Evolutionary conservation across 129 eudicot genomes (phyloP), one percentile per base, ranked within the genome.

Genomic region (Dittrichia graveolens): DNA sequence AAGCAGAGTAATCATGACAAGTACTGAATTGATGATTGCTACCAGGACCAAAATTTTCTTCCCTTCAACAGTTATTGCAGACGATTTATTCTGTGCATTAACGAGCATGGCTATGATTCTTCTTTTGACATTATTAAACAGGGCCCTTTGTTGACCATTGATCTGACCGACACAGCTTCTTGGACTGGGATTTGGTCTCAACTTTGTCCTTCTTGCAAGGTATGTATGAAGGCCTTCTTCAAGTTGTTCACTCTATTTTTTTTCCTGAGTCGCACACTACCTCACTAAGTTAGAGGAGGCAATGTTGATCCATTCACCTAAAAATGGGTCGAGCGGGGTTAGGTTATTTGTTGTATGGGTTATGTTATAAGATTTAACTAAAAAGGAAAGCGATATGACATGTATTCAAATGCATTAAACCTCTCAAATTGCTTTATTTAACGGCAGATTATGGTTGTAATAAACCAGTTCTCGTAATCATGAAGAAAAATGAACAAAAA

Each of bases 121-220:
- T 79, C 7, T 76, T 47, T 40, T 76, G 49, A 35, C 52, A 11
- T 47, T 67, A 35, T 70, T 0, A 24, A 24, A 43, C 85, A 93
- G 96, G 95, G 89, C 64, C 95, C 96, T 75, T 74, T 89, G 42
- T 56, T 93, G 86, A 77, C 86, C 41, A 68, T 82, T 81, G 95
- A 90, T 84, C 62, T 83, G 81, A 82, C 81, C 65, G 86, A 69
- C 80, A 56, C 81, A 43, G 67, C 91, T 67, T 34, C 60, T 66
- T 89, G 89, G 96, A 81, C 79, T 9, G 95, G 88, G 72, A 88
- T 87, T 75, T 93, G 96, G 96, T 93, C 96, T 78, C 98, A 85
- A 65, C 89, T 93, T 6, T 90, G 96, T 80, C 95, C 98, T 74
- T 87, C 96, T 72, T 93, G 98, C 92, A 93, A 93, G 96, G 96